Evolutionary conservation across 1,139 yeast genomes (phyloP).

Genomic region (Candida freyschussii): DNA sequence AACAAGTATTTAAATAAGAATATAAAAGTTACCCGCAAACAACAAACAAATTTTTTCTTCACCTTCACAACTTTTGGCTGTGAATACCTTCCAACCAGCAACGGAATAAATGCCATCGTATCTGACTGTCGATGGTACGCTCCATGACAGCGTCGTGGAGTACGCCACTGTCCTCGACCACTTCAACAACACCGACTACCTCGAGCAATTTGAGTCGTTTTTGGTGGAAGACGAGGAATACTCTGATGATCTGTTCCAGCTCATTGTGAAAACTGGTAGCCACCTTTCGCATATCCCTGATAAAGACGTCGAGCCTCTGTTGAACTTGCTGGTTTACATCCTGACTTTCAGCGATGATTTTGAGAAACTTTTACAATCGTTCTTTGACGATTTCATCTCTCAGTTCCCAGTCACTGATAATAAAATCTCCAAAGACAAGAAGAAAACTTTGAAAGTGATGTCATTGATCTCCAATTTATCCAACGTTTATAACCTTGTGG

Average conservation of each 20-base stretch:
- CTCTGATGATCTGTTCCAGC: constrained; percentile 11
- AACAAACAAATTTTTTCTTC: constrained; percentile 3
- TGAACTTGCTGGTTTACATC: constrained; percentile 18
- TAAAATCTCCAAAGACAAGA: constrained; percentile 18
- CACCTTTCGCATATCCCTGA: constrained; percentile 14
- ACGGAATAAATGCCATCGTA: constrained; percentile 11
- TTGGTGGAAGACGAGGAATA: constrained; percentile 12
- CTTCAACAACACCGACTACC: constrained; percentile 7
- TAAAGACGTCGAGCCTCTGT: constrained; percentile 19
- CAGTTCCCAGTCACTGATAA: constrained; percentile 9
- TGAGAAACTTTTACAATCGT: constrained; percentile 3
- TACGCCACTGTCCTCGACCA: constrained; percentile 16
- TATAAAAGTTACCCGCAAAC: constrained; percentile 4
- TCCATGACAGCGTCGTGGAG: constrained; percentile 17
- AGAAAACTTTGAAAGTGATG: constrained; percentile 14
- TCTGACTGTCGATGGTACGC: constrained; percentile 18
- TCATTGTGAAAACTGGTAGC: constrained; percentile 10
- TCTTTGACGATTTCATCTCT: constrained; percentile 9
- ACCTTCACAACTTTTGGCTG: too few relatives aligned
- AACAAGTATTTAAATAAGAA: too few relatives aligned
- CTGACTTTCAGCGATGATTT: constrained; percentile 10
- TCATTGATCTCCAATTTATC: constrained; percentile 16
- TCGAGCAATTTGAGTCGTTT: constrained; percentile 11
- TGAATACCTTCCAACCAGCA: too few relatives aligned
- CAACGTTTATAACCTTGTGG: constrained; percentile 17